Conservation (phyloP, 495 filamentous ascomycete genomes). For the Penicillium paradoxum region DNA sequence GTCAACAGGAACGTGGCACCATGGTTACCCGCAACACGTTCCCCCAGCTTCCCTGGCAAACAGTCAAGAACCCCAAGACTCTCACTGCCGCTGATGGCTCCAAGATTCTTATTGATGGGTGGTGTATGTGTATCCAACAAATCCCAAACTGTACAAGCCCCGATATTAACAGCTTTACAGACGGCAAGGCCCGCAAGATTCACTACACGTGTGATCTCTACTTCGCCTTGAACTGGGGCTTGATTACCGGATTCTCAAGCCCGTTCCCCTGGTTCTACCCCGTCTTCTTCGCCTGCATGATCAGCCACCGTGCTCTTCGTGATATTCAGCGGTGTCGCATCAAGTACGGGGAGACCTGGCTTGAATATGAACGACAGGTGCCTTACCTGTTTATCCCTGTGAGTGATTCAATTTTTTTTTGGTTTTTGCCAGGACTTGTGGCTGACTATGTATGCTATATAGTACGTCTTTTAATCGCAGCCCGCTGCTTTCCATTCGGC, state of each 20-base stretch:
- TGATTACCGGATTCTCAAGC: constrained; percentile 63
- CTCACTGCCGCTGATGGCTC: constrained; percentile 76
- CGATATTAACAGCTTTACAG: constrained; percentile 19
- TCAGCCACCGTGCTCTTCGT: constrained; percentile 77
- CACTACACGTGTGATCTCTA: constrained; percentile 90
- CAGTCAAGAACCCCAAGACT: constrained; percentile 78
- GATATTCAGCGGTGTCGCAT: constrained; percentile 78
- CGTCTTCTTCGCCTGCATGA: constrained; percentile 87
- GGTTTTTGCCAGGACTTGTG: too few relatives aligned
- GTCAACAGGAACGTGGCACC: constrained; percentile 72
- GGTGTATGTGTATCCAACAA: constrained; percentile 55
- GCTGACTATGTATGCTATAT: background rate
- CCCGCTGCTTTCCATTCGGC: background rate
- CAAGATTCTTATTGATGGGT: constrained; percentile 80
- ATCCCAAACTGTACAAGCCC: background rate
- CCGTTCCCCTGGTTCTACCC: constrained; percentile 99
- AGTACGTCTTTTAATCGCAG: constrained; percentile 36
- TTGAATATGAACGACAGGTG: constrained; percentile 79
- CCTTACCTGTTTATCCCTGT: constrained; percentile 97
- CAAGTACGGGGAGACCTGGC: constrained; percentile 93
- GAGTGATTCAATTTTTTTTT: constrained; percentile 35
- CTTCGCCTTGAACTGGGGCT: constrained; percentile 63
- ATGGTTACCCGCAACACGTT: constrained; percentile 71
- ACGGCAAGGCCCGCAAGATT: constrained; percentile 86
- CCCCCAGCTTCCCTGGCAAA: constrained; percentile 91